These are phyloP conservation scores for Penicillium angulare DNA, from an alignment of 495 filamentous ascomycete genomes.

Conservation along the genomic window DNA sequence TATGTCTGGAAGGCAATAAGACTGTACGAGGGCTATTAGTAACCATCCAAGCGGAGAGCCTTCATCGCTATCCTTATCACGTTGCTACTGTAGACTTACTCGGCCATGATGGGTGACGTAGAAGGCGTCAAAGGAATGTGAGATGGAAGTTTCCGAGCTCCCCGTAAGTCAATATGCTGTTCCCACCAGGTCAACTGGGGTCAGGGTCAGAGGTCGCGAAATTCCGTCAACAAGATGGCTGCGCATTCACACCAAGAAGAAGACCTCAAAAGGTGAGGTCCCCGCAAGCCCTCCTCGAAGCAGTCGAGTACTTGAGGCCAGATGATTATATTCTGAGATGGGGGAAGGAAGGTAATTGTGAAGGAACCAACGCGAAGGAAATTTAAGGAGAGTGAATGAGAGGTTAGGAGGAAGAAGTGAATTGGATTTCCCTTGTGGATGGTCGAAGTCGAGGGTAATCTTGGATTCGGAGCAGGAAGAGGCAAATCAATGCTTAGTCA, in stretches of 20 bases:
- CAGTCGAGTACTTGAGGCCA: not conserved
- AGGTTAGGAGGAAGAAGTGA: not conserved
- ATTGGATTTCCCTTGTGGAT: not conserved
- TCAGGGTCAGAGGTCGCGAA: too few relatives aligned
- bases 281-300: constrained; percentile 21
- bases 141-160: constrained; percentile 1
- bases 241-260: constrained; percentile 21
- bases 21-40: constrained; percentile 27
- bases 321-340: not conserved
- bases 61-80: too few relatives aligned
- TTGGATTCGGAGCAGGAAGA: too few relatives aligned
- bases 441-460: constrained; percentile 5
- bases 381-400: constrained; percentile 4
- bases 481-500: not conserved
- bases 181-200: not conserved
- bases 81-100: constrained; percentile 38
- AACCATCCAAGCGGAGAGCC: not conserved
- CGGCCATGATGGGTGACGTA: constrained; percentile 43
- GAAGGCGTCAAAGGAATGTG: constrained; percentile 24
- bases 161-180: not conserved
- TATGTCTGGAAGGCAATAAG: constrained; percentile 48
- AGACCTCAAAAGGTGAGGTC: constrained; percentile 3
- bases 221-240: not conserved
- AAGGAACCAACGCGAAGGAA: constrained; percentile 15
- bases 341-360: not conserved